phyloP scores from a whole-genome alignment of 768 basidiomycete species.

The Collybia nuda region DNA sequence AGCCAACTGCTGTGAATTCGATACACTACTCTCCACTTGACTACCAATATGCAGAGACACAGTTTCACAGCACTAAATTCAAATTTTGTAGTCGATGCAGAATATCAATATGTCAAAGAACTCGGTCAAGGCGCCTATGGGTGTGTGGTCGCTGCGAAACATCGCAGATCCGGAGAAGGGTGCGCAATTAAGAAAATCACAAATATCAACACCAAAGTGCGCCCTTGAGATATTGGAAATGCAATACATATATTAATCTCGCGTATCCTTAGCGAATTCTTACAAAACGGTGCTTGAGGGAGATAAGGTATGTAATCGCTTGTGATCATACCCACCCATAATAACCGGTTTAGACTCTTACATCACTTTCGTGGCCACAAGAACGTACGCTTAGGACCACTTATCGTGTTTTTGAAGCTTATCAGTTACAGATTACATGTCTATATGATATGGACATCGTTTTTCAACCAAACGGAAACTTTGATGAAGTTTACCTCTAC shows the following conservation, averaged over 20 bases:
- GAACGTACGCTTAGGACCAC: slow-evolving; percentile 60
- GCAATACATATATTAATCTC: slow-evolving; percentile 14
- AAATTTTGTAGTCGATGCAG: slow-evolving; percentile 82
- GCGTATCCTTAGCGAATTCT: slow-evolving; percentile 69
- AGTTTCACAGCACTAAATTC: slow-evolving; percentile 84
- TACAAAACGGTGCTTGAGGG: slow-evolving; percentile 93
- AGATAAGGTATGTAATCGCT: slow-evolving; percentile 72
- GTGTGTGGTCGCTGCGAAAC: slow-evolving; percentile 84
- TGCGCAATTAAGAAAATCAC: slow-evolving; percentile 97
- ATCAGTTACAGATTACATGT: slow-evolving; percentile 75
- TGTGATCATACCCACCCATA: too few species aligned
- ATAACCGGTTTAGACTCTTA: slow-evolving; percentile 55
- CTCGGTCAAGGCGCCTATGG: slow-evolving; percentile 96
- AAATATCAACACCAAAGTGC: slow-evolving; percentile 86
- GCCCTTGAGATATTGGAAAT: not conserved
- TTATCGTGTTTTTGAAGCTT: slow-evolving; percentile 6
- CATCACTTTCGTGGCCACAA: slow-evolving; percentile 99
- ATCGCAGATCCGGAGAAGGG: slow-evolving; percentile 80
- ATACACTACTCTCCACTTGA: not conserved
- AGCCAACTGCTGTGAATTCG: slow-evolving; percentile 7
- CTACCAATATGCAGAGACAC: slow-evolving; percentile 61
- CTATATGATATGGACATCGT: slow-evolving; percentile 99
- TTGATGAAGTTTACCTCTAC: slow-evolving; percentile 95
- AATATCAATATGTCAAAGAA: slow-evolving; percentile 95
- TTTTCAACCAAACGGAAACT: slow-evolving; percentile 86